A percentile compares a stretch with the other conserved stretches of the same genome.
These are phyloP conservation scores for Monosporascus sp. DNA, from an alignment of 2,329 filamentous ascomycete species.

Conservation along the genomic window DNA sequence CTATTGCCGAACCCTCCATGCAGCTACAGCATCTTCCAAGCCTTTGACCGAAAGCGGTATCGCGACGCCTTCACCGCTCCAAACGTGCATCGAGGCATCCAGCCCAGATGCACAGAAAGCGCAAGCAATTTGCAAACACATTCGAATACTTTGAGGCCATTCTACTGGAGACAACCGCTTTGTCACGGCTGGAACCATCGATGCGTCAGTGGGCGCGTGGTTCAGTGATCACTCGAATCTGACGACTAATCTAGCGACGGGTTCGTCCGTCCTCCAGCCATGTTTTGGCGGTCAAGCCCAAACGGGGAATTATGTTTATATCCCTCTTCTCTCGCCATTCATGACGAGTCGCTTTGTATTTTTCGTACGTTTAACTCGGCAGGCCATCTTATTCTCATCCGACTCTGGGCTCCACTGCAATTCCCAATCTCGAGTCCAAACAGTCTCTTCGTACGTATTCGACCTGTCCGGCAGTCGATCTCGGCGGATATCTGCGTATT, in stretches of 20 bases:
- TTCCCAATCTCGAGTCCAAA: background rate
- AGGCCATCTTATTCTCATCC: background rate
- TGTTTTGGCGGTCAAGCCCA: background rate
- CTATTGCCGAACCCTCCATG: slow-evolving; percentile 7
- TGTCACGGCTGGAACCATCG: too few relatives aligned
- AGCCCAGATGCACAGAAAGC: slow-evolving; percentile 11
- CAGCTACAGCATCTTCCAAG: slow-evolving; percentile 7
- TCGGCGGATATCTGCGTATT: background rate
- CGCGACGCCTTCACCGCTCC: slow-evolving; percentile 23
- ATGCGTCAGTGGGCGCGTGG: too few relatives aligned
- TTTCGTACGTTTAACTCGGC: background rate
- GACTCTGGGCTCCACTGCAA: background rate
- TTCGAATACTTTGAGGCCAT: background rate
- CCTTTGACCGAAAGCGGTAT: slow-evolving; percentile 18
- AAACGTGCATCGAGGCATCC: slow-evolving; percentile 12
- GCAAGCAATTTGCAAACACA: slow-evolving; percentile 10
- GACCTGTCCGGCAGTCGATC: background rate
- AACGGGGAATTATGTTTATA: background rate
- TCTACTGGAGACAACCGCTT: too few relatives aligned
- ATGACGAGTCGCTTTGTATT: background rate
- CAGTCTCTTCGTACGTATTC: background rate
- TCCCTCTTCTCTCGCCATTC: background rate
- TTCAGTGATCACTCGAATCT: too few relatives aligned
- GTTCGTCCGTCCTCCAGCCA: background rate
- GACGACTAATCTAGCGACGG: too few relatives aligned